phyloP scores from a whole-genome alignment of 495 filamentous ascomycete species.

The Xylaria scruposa region DNA sequence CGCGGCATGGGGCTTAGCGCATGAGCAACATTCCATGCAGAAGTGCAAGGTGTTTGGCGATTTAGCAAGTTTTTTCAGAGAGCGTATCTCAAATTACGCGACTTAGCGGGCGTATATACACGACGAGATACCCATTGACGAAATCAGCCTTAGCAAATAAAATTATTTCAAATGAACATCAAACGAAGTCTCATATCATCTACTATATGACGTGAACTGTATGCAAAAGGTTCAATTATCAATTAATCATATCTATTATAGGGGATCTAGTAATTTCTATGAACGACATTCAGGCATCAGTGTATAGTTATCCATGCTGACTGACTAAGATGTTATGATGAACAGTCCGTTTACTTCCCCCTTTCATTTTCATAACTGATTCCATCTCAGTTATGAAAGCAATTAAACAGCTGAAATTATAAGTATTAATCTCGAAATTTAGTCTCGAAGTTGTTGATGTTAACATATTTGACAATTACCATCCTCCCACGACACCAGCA shows the following conservation, averaged over 20 bases:
- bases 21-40: neutral
- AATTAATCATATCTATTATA: neutral
- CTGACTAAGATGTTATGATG: neutral
- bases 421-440: neutral
- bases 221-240: neutral
- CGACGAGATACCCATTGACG: neutral
- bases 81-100: neutral
- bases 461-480: neutral
- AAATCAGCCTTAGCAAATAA: neutral
- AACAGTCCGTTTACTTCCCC: too few relatives aligned
- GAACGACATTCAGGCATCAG: neutral
- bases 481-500: neutral
- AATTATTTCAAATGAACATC: neutral
- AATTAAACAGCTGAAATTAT: neutral
- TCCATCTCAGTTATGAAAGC: neutral
- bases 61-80: neutral
- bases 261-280: neutral
- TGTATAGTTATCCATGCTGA: neutral
- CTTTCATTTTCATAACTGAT: neutral
- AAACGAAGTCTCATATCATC: neutral
- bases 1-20: slow-evolving; percentile 72
- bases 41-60: neutral
- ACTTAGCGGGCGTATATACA: neutral
- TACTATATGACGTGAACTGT: neutral
- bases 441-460: neutral